A percentile compares a stretch with the other conserved stretches of the same genome.
Evolutionary conservation across 2,329 filamentous ascomycete species (phyloP).

Genomic region (Stenocarpella maydis): DNA sequence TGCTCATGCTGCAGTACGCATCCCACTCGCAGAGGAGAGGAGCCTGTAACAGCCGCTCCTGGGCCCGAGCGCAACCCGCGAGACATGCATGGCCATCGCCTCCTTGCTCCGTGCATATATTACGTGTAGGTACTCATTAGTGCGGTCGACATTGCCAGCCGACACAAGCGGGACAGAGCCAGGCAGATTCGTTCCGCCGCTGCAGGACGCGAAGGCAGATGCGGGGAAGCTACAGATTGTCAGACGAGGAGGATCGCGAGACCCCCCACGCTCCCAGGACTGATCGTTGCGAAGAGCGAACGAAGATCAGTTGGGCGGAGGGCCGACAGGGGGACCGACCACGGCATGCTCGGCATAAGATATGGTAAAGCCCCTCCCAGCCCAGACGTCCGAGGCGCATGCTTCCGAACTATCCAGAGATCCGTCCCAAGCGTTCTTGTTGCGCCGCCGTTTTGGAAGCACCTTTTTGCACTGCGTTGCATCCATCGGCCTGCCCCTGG

Average conservation of each 20-base stretch:
- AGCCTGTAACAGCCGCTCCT: not conserved
- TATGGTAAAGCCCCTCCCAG: slow-evolving; percentile 3
- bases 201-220: slow-evolving; percentile 17
- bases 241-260: slow-evolving; percentile 6
- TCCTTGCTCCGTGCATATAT: slow-evolving; percentile 5
- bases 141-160: not conserved
- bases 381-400: slow-evolving; percentile 4
- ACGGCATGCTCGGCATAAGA: slow-evolving; percentile 20
- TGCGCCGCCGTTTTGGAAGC: not conserved
- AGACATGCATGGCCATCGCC: not conserved
- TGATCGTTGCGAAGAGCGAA: not conserved
- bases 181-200: slow-evolving; percentile 1
- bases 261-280: slow-evolving; percentile 3
- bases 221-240: slow-evolving; percentile 21
- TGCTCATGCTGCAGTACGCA: slow-evolving; percentile 11
- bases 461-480: not conserved
- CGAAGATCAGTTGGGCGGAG: slow-evolving; percentile 18
- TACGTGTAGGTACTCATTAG: not conserved
- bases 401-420: slow-evolving; percentile 1
- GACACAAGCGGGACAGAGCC: not conserved
- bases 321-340: slow-evolving; percentile 5
- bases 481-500: slow-evolving; percentile 17
- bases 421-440: no score
- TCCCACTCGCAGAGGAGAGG: not conserved
- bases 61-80: slow-evolving; percentile 21